Percentiles rank a stretch among this genome's conserved stretches.
Conservation (phyloP, 2,329 filamentous ascomycete genomes). For the Colletotrichum sp. region DNA sequence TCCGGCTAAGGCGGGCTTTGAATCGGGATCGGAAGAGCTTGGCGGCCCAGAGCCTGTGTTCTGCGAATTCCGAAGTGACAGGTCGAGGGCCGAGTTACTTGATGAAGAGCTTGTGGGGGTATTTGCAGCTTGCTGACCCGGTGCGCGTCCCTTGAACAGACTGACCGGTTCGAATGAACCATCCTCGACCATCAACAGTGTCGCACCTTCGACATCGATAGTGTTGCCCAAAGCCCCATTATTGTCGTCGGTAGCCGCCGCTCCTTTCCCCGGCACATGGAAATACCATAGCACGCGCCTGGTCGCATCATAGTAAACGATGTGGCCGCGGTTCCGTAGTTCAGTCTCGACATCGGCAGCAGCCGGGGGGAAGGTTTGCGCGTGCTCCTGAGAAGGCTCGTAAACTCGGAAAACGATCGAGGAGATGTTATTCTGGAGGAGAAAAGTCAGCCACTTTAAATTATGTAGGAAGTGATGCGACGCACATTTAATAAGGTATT, state of each 20-base stretch:
- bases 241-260: slow-evolving; percentile 12
- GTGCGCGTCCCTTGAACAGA: slow-evolving; percentile 49
- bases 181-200: slow-evolving; percentile 51
- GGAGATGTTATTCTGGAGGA: slow-evolving; percentile 58
- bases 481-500: slow-evolving; percentile 64
- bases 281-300: slow-evolving; percentile 62
- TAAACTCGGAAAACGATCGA: slow-evolving; percentile 61
- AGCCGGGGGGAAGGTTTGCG: slow-evolving; percentile 47
- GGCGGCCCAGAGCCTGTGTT: slow-evolving; percentile 23
- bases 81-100: slow-evolving; percentile 43
- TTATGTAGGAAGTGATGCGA: slow-evolving; percentile 8
- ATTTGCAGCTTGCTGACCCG: slow-evolving; percentile 43
- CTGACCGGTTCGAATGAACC: slow-evolving; percentile 54
- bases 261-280: slow-evolving; percentile 49
- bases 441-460: slow-evolving; percentile 18
- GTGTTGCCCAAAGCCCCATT: slow-evolving; percentile 37
- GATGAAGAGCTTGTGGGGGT: slow-evolving; percentile 53
- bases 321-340: slow-evolving; percentile 56
- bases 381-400: slow-evolving; percentile 49
- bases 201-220: slow-evolving; percentile 49
- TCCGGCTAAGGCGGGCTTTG: slow-evolving; percentile 27
- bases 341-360: slow-evolving; percentile 56
- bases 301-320: slow-evolving; percentile 57
- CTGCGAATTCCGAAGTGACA: slow-evolving; percentile 32
- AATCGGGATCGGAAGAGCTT: slow-evolving; percentile 27